Evolutionary conservation across 2,329 filamentous ascomycete species (phyloP), one percentile per base, ranked within the genome.

Genomic region (Venturiaceae sp.): DNA sequence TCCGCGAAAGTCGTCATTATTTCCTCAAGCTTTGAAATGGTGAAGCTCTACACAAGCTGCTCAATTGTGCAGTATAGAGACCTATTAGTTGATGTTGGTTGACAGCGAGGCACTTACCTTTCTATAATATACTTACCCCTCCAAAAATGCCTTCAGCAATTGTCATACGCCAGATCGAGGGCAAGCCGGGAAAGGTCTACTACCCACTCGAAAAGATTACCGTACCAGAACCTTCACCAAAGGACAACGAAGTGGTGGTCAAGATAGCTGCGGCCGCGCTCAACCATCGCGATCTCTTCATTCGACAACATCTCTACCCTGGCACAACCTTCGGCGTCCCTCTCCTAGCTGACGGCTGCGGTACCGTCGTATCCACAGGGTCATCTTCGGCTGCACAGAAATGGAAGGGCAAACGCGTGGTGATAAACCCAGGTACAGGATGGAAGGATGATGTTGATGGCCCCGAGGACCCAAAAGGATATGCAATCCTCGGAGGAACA

Each of bases 201-300:
- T 91, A 92, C 67, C 87, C 88, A 1, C 72, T 79, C 55, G 69
- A 71, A 55, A 61, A 88, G 57, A 83, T 83, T 62, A 75, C 83
- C 34, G 73, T 86, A 16, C 80, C 85, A 58, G 78, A 80, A 62
- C 87, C 87, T 28, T 77, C 75, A 1, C 86, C 86, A 0, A 80
- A 82, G 28, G 80, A 82, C 16, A 78, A 78, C 62, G 81, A 96
- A 70, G 77, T 96, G 63, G 78, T 95, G 6, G 77, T 97, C 62
- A 84, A 83, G 66, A 77, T 97, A 67, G 81, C 82, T 36, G 88
- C 91, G 55, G 88, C 86, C 1, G 87, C 92, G 14, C 84, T 97
- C 55, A 97, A 97, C 77, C 94, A 97, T 76, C 88, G 92, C 66
- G 94, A 97, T 72, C 83, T 95, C 65, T 97, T 96, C 76, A 88